Evolutionary conservation across 2,329 filamentous ascomycete species (phyloP).

Genomic region (Fusarium sp.): DNA sequence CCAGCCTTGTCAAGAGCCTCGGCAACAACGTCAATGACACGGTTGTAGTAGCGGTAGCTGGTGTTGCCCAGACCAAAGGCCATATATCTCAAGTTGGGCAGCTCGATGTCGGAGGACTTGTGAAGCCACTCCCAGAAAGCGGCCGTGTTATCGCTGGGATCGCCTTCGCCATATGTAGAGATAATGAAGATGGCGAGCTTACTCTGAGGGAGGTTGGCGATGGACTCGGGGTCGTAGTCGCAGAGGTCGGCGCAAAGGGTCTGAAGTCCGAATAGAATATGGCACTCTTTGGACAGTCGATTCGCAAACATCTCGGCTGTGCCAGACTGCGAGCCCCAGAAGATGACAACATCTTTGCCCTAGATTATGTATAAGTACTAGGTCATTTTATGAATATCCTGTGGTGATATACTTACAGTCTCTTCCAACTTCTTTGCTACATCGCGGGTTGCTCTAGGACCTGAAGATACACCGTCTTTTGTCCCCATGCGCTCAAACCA

Average conservation of each 20-base stretch:
- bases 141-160: slow-evolving; percentile 54
- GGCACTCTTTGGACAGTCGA: slow-evolving; percentile 87
- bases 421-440: slow-evolving; percentile 54
- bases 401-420: slow-evolving; percentile 31
- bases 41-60: slow-evolving; percentile 54
- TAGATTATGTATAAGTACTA: slow-evolving; percentile 7
- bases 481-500: slow-evolving; percentile 61
- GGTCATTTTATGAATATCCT: neutral
- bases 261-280: slow-evolving; percentile 86
- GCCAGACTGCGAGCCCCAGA: slow-evolving; percentile 96
- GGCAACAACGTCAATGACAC: slow-evolving; percentile 48
- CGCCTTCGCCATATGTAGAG: slow-evolving; percentile 55
- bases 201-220: slow-evolving; percentile 43
- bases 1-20: slow-evolving; percentile 42
- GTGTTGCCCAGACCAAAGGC: slow-evolving; percentile 55
- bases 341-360: slow-evolving; percentile 87
- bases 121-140: slow-evolving; percentile 47
- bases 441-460: slow-evolving; percentile 56
- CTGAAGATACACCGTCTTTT: slow-evolving; percentile 21
- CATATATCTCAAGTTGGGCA: slow-evolving; percentile 47
- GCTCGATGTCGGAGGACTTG: slow-evolving; percentile 23
- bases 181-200: slow-evolving; percentile 52
- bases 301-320: slow-evolving; percentile 94
- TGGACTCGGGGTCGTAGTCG: slow-evolving; percentile 58
- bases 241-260: slow-evolving; percentile 77